Percentiles rank a stretch among this genome's conserved stretches.
Conservation (phyloP, 306 rosid species). For the Lotus japonicus region DNA sequence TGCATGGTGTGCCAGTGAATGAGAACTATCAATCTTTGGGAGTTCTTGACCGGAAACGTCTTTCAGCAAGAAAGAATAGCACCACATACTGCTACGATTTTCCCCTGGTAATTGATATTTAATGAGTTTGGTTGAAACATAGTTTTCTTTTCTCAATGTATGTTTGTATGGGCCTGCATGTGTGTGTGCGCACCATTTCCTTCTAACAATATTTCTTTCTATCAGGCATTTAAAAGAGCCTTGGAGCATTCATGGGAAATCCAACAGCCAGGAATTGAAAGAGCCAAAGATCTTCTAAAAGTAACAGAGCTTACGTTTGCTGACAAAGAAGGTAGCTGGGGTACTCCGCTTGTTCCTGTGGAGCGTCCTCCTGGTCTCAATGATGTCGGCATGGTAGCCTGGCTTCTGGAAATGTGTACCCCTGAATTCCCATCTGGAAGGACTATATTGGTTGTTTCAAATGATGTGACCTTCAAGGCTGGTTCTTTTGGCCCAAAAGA, state of each 20-base stretch:
- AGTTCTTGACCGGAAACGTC: constrained; percentile 74
- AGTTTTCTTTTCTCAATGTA: background rate
- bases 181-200: background rate
- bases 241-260: constrained; percentile 78
- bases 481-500: constrained; percentile 98
- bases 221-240: constrained; percentile 84
- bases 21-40: constrained; percentile 77
- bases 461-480: constrained; percentile 92
- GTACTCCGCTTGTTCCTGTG: constrained; percentile 69
- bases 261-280: constrained; percentile 41
- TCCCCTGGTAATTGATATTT: constrained; percentile 73
- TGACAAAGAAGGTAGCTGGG: constrained; percentile 77
- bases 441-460: constrained; percentile 72
- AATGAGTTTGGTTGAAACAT: background rate
- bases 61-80: constrained; percentile 75
- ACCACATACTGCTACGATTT: constrained; percentile 98
- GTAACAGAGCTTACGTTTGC: constrained; percentile 76
- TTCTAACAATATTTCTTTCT: constrained; percentile 18
- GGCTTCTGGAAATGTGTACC: constrained; percentile 88
- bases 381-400: constrained; percentile 96
- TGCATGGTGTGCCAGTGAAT: constrained; percentile 70
- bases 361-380: constrained; percentile 66
- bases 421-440: constrained; percentile 96
- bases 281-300: constrained; percentile 43
- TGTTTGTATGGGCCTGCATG: background rate